Conservation (phyloP, 352 stramenopile genomes). For the Phytophthora pistaciae region DNA sequence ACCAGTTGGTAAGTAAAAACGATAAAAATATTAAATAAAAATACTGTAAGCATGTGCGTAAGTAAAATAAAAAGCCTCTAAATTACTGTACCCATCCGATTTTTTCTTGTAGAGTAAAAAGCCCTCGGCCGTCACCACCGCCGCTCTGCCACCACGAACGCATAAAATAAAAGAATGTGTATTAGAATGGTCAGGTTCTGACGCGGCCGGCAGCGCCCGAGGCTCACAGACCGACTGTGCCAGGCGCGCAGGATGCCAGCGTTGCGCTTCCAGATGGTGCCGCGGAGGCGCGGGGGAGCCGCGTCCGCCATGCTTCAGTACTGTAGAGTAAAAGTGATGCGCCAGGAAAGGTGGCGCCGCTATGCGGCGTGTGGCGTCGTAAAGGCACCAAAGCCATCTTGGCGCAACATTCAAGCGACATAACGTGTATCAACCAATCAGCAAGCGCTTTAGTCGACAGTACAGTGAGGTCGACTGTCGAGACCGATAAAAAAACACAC, state of each 20-base stretch:
- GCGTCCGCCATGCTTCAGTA: conserved; percentile 21
- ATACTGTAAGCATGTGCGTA: conserved; percentile 1
- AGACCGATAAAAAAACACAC: no score
- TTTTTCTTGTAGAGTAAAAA: conserved; percentile 83
- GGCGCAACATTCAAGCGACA: background rate
- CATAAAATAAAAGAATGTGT: background rate
- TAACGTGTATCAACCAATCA: background rate
- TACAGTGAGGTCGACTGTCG: background rate
- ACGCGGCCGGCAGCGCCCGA: background rate
- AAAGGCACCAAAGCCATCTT: background rate
- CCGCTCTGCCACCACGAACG: conserved; percentile 28
- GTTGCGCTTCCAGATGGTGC: conserved; percentile 76
- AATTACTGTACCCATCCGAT: conserved; percentile 37
- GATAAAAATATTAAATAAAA: conserved; percentile 3
- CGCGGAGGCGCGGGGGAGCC: conserved; percentile 41
- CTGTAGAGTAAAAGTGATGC: background rate
- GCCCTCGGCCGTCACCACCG: conserved; percentile 66
- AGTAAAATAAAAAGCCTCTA: background rate
- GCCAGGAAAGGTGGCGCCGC: background rate
- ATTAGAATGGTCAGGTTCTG: background rate
- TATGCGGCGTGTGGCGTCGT: background rate
- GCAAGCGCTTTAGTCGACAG: no score
- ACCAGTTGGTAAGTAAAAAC: conserved; percentile 4
- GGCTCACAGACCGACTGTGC: conserved; percentile 48
- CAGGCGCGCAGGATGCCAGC: conserved; percentile 72